Conservation (phyloP, 1,139 yeast genomes). For the Pichia inconspicua region DNA sequence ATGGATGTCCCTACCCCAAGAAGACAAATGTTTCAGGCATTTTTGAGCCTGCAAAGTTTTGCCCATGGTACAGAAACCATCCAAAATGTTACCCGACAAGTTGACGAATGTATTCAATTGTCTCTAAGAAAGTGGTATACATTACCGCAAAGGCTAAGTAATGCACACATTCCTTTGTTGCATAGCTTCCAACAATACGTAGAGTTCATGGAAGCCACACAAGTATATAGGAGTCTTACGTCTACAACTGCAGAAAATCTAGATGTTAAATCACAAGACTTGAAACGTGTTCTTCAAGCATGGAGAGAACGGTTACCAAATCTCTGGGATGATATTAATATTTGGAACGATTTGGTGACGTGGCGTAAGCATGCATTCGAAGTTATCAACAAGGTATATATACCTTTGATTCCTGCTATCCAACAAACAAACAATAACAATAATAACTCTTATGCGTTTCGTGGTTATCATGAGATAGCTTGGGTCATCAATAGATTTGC, state of each 20-base stretch:
- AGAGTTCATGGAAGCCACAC: conserved; percentile 96
- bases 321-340: conserved; percentile 92
- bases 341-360: conserved; percentile 96
- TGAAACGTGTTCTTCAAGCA: conserved; percentile 88
- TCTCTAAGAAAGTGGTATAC: conserved; percentile 93
- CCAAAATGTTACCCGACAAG: conserved; percentile 72
- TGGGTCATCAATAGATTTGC: conserved; percentile 99
- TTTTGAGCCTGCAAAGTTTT: conserved; percentile 84
- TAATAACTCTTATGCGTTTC: conserved; percentile 85
- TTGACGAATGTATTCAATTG: conserved; percentile 94
- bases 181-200: conserved; percentile 97
- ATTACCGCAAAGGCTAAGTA: conserved; percentile 66
- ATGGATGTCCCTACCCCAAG: conserved; percentile 99
- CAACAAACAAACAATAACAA: conserved; percentile 59
- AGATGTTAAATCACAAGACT: conserved; percentile 87
- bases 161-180: conserved; percentile 81
- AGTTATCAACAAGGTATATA: conserved; percentile 88
- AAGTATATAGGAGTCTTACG: conserved; percentile 81
- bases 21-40: conserved; percentile 90
- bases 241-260: conserved; percentile 88
- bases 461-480: conserved; percentile 98
- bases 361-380: conserved; percentile 99
- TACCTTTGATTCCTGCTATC: conserved; percentile 83
- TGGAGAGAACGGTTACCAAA: conserved; percentile 98
- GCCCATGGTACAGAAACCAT: conserved; percentile 82